phyloP scores from a whole-genome alignment of 768 basidiomycete genomes.

The Lactarius akahatsu region DNA sequence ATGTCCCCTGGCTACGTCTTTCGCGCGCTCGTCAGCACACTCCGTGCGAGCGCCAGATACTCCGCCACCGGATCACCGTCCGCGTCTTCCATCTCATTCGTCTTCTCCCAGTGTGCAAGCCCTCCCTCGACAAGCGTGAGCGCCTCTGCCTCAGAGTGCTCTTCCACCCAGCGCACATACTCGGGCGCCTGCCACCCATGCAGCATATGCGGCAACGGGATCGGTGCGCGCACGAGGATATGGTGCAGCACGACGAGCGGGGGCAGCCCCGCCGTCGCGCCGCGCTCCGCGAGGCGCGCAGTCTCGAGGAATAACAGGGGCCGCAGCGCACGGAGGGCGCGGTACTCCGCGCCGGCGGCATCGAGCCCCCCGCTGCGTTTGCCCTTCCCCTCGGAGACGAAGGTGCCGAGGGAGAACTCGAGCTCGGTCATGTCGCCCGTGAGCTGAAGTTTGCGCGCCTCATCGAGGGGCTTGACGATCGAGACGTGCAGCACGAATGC shows the following conservation, averaged over 20 bases:
- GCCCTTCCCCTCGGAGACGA: slow-evolving; percentile 59
- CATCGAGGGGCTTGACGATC: slow-evolving; percentile 86
- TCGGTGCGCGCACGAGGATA: slow-evolving; percentile 83
- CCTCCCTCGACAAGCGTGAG: slow-evolving; percentile 79
- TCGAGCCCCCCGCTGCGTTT: slow-evolving; percentile 64
- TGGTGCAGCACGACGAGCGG: slow-evolving; percentile 89
- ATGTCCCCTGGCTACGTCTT: neutral
- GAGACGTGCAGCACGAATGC: slow-evolving; percentile 94
- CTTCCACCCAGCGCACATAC: slow-evolving; percentile 95
- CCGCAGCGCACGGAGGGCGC: slow-evolving; percentile 78
- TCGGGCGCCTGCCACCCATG: slow-evolving; percentile 96
- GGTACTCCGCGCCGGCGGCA: slow-evolving; percentile 83
- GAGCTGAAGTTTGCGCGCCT: slow-evolving; percentile 90
- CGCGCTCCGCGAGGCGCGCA: slow-evolving; percentile 57
- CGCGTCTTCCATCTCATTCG: slow-evolving; percentile 55
- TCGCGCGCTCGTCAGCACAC: slow-evolving; percentile 53
- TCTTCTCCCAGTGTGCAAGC: slow-evolving; percentile 75
- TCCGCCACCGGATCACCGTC: slow-evolving; percentile 49
- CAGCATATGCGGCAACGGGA: slow-evolving; percentile 81
- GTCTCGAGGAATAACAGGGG: slow-evolving; percentile 90
- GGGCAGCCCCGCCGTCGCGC: slow-evolving; percentile 74
- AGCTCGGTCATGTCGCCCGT: slow-evolving; percentile 96
- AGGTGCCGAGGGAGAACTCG: slow-evolving; percentile 86
- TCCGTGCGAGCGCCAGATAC: slow-evolving; percentile 66
- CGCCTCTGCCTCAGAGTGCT: slow-evolving; percentile 80